Conservation (phyloP, 1,284 basidiomycete genomes). For the Rhodofomes roseus region DNA sequence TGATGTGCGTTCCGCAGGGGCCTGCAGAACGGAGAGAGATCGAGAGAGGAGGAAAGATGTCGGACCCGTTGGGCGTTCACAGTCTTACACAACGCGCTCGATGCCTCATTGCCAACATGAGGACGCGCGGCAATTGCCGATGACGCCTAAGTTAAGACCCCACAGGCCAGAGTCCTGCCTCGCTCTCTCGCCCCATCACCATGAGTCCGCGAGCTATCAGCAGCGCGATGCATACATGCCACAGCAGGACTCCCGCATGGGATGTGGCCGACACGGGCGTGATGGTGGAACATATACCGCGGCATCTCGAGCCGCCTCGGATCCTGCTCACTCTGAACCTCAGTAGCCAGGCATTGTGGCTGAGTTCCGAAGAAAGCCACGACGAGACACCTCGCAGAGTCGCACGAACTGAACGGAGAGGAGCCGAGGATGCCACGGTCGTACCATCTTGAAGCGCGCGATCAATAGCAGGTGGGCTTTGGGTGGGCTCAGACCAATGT, state of each 20-base stretch:
- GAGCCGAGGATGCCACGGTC: background rate
- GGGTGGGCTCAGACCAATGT: background rate
- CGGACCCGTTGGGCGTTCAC: constrained; percentile 10
- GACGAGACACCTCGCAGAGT: too few species aligned
- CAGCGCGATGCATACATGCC: background rate
- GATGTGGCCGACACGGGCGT: background rate
- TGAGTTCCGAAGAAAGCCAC: too few species aligned
- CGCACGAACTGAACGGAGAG: background rate
- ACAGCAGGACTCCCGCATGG: background rate
- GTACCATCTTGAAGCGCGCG: background rate
- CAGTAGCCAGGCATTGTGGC: too few species aligned
- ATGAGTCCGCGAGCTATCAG: constrained; percentile 1
- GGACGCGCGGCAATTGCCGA: constrained; percentile 9
- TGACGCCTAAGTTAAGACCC: background rate
- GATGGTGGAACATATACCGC: background rate
- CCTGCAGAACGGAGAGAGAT: constrained; percentile 11
- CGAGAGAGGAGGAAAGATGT: constrained; percentile 23
- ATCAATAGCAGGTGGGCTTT: too few species aligned
- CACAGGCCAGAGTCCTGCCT: background rate
- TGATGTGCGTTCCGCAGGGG: constrained; percentile 16
- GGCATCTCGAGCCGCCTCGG: background rate
- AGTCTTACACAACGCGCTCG: constrained; percentile 5
- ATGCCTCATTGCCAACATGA: constrained; percentile 12
- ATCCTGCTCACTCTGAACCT: background rate
- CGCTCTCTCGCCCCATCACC: constrained; percentile 3